Conservation (phyloP, 441 rosid species). For the Jatropha podagrica region DNA sequence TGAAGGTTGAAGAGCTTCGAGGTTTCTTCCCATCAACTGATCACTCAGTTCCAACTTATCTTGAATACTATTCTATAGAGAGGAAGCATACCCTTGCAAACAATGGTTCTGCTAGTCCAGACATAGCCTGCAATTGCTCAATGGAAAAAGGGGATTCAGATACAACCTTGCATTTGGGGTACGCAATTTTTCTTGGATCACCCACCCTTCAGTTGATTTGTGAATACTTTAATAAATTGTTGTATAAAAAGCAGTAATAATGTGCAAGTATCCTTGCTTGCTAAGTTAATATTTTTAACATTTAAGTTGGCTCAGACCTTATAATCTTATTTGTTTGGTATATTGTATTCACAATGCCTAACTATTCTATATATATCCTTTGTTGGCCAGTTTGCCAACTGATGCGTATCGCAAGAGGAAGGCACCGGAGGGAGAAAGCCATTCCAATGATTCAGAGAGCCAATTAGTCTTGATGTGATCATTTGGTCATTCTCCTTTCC, state of each 20-base stretch:
- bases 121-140: slow-evolving; percentile 35
- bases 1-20: slow-evolving; percentile 78
- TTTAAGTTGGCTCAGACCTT: background rate
- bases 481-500: slow-evolving; percentile 19
- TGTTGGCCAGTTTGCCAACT: slow-evolving; percentile 55
- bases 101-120: slow-evolving; percentile 40
- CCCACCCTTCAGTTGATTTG: background rate
- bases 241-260: background rate
- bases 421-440: slow-evolving; percentile 48
- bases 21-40: slow-evolving; percentile 57
- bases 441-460: slow-evolving; percentile 47
- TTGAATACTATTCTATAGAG: slow-evolving; percentile 51
- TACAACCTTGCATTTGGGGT: slow-evolving; percentile 86
- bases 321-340: background rate
- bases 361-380: slow-evolving; percentile 14
- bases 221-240: background rate
- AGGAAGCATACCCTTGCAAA: slow-evolving; percentile 41
- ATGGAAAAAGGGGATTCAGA: slow-evolving; percentile 68
- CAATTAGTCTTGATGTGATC: slow-evolving; percentile 32
- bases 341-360: background rate
- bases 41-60: slow-evolving; percentile 44
- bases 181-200: slow-evolving; percentile 20
- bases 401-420: slow-evolving; percentile 51
- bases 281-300: background rate
- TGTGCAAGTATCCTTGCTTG: background rate